Base-by-base conservation (phyloP, 2,329 filamentous ascomycete species). In the Westerdykella ornata region DNA sequence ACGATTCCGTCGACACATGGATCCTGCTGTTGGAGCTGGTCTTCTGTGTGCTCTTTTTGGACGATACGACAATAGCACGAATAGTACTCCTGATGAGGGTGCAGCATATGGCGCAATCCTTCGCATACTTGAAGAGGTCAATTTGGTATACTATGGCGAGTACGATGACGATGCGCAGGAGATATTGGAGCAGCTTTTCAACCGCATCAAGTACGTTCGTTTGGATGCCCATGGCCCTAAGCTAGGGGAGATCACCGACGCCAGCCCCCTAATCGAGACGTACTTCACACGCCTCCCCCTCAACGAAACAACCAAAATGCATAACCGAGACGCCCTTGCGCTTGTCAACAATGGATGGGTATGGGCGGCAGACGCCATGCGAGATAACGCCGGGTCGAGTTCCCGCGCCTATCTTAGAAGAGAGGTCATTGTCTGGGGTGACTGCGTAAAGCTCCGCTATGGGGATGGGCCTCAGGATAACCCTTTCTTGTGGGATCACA, bases 271-370 rank as follows among this genome's bases (percentile, higher is more conserved):
- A 19, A 87, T 96, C 48, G 92, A 98, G 70, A 76, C 85, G 0
- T 98, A 98, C 70, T 98, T 98, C 67, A 97, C 92, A 0, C 81
- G 90, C 19, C 73, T 98, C 31, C 86, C 89, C 1, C 63, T 77
- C 20, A 95, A 94, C 54, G 79, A 84, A 9, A 79, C 75, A 9
- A 95, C 92, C 0, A 75, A 80, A 46, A 82, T 86, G 57, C 84
- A 94, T 57, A 81, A 81, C 43, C 75, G 81, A 1, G 82, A 83
- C 43, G 83, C 88, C 33, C 74, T 94, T 35, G 86, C 87, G 2
- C 70, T 98, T 38, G 89, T 83, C 31, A 97, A 97, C 68, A 98
- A 98, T 60, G 92, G 92, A 33, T 98, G 92, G 92, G 89, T 98
- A 7, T 98, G 92, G 92, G 90, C 87, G 44, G 90, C 90, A 5